Conservation (phyloP, 371 early-diverging fungal genomes). For the Mortierella sp. region DNA sequence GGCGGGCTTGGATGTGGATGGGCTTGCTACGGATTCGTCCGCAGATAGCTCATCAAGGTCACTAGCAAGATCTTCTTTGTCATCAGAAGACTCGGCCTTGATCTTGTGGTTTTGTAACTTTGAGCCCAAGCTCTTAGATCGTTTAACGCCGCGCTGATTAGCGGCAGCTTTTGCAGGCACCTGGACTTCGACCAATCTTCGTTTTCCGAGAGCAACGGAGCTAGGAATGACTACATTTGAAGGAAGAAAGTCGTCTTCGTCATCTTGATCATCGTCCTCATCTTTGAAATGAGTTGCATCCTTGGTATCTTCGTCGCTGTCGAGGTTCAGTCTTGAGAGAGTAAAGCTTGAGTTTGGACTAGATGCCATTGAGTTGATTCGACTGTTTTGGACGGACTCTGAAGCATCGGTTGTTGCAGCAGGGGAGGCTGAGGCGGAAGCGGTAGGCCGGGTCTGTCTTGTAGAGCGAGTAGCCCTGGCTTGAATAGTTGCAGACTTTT, state of each 20-base stretch:
- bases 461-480: slow-evolving; percentile 29
- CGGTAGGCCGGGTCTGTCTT: slow-evolving; percentile 30
- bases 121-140: slow-evolving; percentile 28
- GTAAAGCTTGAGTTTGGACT: slow-evolving; percentile 41
- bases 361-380: slow-evolving; percentile 25
- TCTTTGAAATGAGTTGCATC: background rate
- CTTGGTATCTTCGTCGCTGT: slow-evolving; percentile 20
- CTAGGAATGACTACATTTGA: slow-evolving; percentile 36
- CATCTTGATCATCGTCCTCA: slow-evolving; percentile 22
- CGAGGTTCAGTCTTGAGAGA: slow-evolving; percentile 25
- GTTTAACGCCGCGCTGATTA: slow-evolving; percentile 20
- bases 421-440: slow-evolving; percentile 16
- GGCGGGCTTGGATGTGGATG: background rate
- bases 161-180: slow-evolving; percentile 8
- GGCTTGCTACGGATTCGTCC: background rate
- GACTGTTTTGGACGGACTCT: slow-evolving; percentile 15
- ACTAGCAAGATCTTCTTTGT: background rate
- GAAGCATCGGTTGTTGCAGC: slow-evolving; percentile 32
- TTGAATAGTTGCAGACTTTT: slow-evolving; percentile 23
- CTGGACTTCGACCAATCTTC: slow-evolving; percentile 35
- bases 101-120: background rate
- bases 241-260: slow-evolving; percentile 36
- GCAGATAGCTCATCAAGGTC: background rate
- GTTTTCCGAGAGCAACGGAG: slow-evolving; percentile 56
- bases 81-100: slow-evolving; percentile 14